These are phyloP conservation scores for Cryphonectria nitschkei DNA, from an alignment of 2,329 filamentous ascomycete genomes.

Conservation along the genomic window DNA sequence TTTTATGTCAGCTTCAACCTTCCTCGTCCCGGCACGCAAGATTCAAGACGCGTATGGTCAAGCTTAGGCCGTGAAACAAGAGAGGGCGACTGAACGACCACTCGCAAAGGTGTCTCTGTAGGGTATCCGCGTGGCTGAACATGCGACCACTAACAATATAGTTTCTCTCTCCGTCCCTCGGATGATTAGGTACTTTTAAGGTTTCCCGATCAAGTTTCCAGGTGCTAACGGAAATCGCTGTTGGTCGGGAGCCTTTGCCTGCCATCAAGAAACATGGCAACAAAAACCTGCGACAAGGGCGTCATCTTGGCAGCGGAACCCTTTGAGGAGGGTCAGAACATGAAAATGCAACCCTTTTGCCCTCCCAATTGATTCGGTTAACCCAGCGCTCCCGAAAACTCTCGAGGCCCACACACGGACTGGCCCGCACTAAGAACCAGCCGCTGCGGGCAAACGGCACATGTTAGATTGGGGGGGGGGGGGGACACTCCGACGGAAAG, in stretches of 20 bases:
- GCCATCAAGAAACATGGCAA: neutral
- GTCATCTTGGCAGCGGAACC: neutral
- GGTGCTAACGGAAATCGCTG: too few relatives aligned
- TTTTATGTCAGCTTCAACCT: neutral
- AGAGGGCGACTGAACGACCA: neutral
- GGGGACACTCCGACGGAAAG: neutral
- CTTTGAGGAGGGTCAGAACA: neutral
- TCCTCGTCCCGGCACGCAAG: neutral
- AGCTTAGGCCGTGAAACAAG: neutral
- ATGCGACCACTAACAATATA: neutral
- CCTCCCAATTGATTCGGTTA: neutral
- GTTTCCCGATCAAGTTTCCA: too few relatives aligned
- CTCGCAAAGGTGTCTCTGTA: too few relatives aligned
- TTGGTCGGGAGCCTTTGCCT: too few relatives aligned
- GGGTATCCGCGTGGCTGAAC: too few relatives aligned
- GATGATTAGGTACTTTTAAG: too few relatives aligned
- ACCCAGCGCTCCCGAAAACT: neutral
- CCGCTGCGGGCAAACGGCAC: slow-evolving; percentile 3
- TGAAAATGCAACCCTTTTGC: neutral
- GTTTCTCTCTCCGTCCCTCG: too few relatives aligned
- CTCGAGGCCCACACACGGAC: neutral
- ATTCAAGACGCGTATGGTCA: neutral
- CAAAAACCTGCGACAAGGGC: neutral
- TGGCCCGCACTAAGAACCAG: slow-evolving; percentile 6
- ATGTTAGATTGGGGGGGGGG: neutral